Conservation (phyloP, 2,329 filamentous ascomycete species). For the Zarea fungicola region DNA sequence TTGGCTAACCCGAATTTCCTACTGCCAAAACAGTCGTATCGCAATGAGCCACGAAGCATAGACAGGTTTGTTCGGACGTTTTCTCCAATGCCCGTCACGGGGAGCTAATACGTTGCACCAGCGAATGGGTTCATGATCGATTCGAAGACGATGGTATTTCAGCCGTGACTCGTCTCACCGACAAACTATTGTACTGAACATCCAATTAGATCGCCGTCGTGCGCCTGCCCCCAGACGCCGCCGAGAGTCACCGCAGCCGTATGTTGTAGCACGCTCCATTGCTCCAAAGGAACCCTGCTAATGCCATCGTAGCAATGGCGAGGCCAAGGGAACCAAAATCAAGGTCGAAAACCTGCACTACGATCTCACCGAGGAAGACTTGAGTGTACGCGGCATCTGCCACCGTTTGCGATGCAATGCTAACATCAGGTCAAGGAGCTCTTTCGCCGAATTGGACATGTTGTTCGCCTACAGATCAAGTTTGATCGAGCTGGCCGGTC, state of each 20-base stretch:
- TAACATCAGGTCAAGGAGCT: conserved; percentile 59
- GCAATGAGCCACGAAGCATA: conserved; percentile 60
- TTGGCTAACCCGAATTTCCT: conserved; percentile 32
- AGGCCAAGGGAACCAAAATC: conserved; percentile 60
- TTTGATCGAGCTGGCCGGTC: conserved; percentile 90
- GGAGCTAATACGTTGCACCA: conserved; percentile 27
- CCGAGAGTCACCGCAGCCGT: conserved; percentile 39
- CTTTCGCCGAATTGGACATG: conserved; percentile 70
- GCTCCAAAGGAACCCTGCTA: no score
- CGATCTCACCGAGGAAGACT: conserved; percentile 78
- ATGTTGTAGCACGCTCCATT: no score
- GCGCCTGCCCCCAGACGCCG: conserved; percentile 37
- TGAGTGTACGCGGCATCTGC: conserved; percentile 52
- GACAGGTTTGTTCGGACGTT: conserved; percentile 52
- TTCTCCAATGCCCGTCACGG: background rate
- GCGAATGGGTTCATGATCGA: conserved; percentile 92
- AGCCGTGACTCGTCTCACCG: conserved; percentile 14
- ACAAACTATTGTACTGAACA: conserved; percentile 19
- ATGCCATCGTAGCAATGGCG: conserved; percentile 31
- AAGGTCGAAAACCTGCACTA: conserved; percentile 90
- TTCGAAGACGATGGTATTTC: conserved; percentile 66
- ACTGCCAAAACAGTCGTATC: conserved; percentile 51
- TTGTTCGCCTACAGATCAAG: conserved; percentile 62
- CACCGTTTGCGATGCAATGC: background rate
- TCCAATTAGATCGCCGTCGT: conserved; percentile 32